Evolutionary conservation across 495 filamentous ascomycete species (phyloP), one percentile per base, ranked within the genome.

Genomic region (Xylaria longipes): DNA sequence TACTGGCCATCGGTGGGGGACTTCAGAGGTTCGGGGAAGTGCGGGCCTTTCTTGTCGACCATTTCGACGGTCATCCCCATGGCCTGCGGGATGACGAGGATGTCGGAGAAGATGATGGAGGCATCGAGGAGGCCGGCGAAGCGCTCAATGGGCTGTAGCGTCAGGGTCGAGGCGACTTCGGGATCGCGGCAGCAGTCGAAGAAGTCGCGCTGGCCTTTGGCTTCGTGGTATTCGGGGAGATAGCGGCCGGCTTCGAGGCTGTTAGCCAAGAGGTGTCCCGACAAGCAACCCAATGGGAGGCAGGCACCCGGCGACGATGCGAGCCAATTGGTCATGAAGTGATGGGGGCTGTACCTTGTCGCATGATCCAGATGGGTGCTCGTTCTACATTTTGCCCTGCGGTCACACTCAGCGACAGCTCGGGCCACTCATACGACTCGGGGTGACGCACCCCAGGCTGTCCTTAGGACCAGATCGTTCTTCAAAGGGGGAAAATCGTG

Each of bases 51-150:
- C 82, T 94, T 94, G 77, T 97, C 94, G 35, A 97, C 82, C 96
- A 99, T 99, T 82, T 98, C 92, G 12, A 99, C 96, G 25, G 83
- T 84, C 97, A 99, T 98, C 1, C 96, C 96, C 89, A 99, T 91
- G 25, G 96, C 96, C 82, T 99, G 96, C 3, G 96, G 96, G 74
- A 99, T 94, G 69, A 99, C 96, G 50, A 99, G 88, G 74, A 99
- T 99, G 81, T 99, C 96, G 17, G 93, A 97, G 88, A 99, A 99
- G 79, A 99, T 99, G 75, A 99, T 99, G 41, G 96, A 94, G 20
- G 96, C 97, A 82, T 99, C 96, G 73, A 99, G 91, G 57, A 98
- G 89, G 43, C 93, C 94, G 22, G 86, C 90, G 80, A 91, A 99
- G 48, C 94, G 94, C 62, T 97, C 94, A 77, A 99, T 90, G 71